Conservation (phyloP, 495 filamentous ascomycete genomes). For the Parachaetomium inaequale region DNA sequence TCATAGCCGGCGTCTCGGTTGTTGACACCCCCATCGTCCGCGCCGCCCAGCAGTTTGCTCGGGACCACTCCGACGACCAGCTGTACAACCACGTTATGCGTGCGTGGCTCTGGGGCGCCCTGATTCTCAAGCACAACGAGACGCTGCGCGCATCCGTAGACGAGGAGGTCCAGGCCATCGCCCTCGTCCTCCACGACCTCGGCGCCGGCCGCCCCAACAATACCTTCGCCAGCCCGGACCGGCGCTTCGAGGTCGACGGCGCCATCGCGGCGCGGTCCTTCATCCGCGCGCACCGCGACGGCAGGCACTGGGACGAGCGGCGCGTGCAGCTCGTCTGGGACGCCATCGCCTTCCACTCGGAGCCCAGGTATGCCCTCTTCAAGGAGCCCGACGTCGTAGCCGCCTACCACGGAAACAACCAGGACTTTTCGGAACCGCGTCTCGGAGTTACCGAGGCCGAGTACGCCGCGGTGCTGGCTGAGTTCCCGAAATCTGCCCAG, state of each 20-base stretch:
- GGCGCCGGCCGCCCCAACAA: background rate
- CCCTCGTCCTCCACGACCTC: background rate
- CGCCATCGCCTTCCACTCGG: background rate
- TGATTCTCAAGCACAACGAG: background rate
- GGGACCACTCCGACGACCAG: background rate
- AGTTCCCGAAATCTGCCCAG: background rate
- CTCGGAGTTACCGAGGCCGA: background rate
- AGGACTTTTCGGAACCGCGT: background rate
- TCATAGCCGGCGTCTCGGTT: background rate
- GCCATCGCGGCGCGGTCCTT: background rate
- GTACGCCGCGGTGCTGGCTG: background rate
- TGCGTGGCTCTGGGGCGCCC: background rate
- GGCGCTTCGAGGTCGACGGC: background rate
- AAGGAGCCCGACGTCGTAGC: background rate
- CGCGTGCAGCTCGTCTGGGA: background rate
- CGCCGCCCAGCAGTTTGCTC: background rate
- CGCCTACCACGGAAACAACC: background rate
- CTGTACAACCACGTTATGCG: background rate
- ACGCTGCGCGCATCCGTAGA: background rate
- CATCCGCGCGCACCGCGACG: background rate
- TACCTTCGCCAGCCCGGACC: background rate
- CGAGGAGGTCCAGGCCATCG: background rate
- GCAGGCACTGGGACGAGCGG: background rate
- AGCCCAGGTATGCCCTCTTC: background rate
- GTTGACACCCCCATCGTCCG: background rate